phyloP scores from a whole-genome alignment of 2,329 filamentous ascomycete genomes.

The Ascochyta koolunga region DNA sequence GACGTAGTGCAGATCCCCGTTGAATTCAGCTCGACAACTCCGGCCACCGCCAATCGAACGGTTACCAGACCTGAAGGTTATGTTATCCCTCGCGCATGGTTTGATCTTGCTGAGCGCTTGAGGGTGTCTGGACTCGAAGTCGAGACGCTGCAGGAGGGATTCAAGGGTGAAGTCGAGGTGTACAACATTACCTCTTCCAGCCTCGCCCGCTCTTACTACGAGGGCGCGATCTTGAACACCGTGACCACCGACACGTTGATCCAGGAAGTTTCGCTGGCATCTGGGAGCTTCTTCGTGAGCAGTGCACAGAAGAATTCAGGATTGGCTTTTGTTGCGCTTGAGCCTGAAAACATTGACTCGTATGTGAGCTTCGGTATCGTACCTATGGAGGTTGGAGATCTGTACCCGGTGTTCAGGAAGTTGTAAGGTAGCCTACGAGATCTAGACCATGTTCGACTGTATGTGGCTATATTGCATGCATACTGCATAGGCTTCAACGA shows the following conservation, averaged over 20 bases:
- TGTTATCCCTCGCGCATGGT: slow-evolving; percentile 45
- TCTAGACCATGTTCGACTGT: not conserved
- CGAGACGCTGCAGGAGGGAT: slow-evolving; percentile 35
- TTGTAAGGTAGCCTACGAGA: slow-evolving; percentile 12
- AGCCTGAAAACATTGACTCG: slow-evolving; percentile 47
- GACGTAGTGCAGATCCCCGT: slow-evolving; percentile 43
- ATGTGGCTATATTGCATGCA: not conserved
- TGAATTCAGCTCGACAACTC: slow-evolving; percentile 44
- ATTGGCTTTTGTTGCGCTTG: slow-evolving; percentile 46
- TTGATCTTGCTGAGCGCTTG: slow-evolving; percentile 42
- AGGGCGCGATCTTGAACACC: slow-evolving; percentile 42
- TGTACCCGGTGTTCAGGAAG: slow-evolving; percentile 43
- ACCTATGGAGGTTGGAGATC: slow-evolving; percentile 43
- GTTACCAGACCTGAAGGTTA: slow-evolving; percentile 43
- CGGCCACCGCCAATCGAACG: slow-evolving; percentile 44
- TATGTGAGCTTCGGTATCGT: slow-evolving; percentile 48
- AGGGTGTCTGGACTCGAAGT: slow-evolving; percentile 43
- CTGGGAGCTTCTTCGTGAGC: slow-evolving; percentile 43
- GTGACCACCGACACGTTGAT: slow-evolving; percentile 37
- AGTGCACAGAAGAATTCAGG: slow-evolving; percentile 48
- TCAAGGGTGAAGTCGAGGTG: slow-evolving; percentile 39
- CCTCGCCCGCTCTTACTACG: slow-evolving; percentile 40
- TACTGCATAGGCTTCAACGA: not conserved
- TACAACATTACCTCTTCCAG: slow-evolving; percentile 43
- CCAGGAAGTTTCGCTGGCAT: slow-evolving; percentile 36